phyloP scores from a whole-genome alignment of 108 stramenopile species.

The Pseudonitzschia delicatissima region DNA sequence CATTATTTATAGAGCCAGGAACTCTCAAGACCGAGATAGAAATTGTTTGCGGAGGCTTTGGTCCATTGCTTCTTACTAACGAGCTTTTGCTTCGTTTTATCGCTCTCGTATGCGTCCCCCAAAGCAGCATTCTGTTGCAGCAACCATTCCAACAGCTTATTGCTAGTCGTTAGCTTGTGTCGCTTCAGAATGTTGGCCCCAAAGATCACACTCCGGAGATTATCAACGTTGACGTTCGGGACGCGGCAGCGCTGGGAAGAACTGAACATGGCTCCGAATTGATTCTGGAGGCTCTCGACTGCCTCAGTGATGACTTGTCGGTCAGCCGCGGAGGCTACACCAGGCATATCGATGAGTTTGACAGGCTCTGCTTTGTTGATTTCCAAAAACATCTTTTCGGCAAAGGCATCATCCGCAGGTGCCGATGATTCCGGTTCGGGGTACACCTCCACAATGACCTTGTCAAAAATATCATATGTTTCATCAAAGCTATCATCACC shows the following conservation, averaged over 20 bases:
- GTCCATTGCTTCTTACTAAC: constrained; percentile 41
- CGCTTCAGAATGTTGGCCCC: constrained; percentile 50
- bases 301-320: constrained; percentile 61
- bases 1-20: constrained; percentile 55
- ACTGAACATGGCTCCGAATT: constrained; percentile 77
- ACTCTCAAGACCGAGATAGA: constrained; percentile 67
- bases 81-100: background rate
- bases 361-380: constrained; percentile 89
- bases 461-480: constrained; percentile 11
- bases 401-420: constrained; percentile 27
- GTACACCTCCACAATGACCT: constrained; percentile 81
- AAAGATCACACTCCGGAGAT: constrained; percentile 79
- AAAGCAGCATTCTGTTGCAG: constrained; percentile 42
- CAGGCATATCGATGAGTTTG: constrained; percentile 76
- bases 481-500: constrained; percentile 2
- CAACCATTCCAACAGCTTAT: constrained; percentile 52
- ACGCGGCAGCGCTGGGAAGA: constrained; percentile 61
- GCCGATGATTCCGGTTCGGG: constrained; percentile 10
- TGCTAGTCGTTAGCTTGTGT: constrained; percentile 36
- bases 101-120: constrained; percentile 9
- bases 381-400: constrained; percentile 73
- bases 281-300: constrained; percentile 39
- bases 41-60: constrained; percentile 49
- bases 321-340: constrained; percentile 49
- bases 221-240: constrained; percentile 86